A percentile compares a stretch with the other conserved stretches of the same genome.
Conservation (phyloP, 228 moss, liverwort and hornwort species). For the Sphagnum magellanicum region DNA sequence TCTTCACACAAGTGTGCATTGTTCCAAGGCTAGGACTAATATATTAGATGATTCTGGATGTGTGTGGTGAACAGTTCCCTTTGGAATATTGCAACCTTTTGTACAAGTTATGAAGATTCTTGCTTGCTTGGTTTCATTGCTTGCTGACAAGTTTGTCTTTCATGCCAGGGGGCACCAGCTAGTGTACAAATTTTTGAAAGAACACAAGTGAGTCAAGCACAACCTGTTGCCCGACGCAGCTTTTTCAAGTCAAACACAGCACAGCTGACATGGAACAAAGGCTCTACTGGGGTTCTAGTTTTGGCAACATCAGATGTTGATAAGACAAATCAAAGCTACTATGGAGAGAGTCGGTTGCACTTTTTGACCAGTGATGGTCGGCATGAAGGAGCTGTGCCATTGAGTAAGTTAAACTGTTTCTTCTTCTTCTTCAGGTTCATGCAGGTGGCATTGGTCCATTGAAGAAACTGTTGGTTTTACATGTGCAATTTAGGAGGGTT, state of each 20-base stretch:
- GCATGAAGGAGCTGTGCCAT: constrained; percentile 90
- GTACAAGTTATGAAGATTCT: too few species aligned
- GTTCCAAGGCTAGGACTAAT: too few species aligned
- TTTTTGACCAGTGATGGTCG: constrained; percentile 74
- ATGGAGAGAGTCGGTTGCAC: constrained; percentile 82
- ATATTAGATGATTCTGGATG: too few species aligned
- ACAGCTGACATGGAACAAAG: constrained; percentile 81
- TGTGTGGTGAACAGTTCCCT: too few species aligned
- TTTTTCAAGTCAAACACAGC: constrained; percentile 86
- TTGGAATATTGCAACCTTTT: too few species aligned
- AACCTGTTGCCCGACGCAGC: constrained; percentile 76
- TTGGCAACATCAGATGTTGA: constrained; percentile 92
- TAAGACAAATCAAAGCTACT: constrained; percentile 93
- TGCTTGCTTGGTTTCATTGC: too few species aligned
- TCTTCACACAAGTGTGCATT: background rate
- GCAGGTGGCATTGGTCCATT: background rate
- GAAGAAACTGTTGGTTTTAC: background rate
- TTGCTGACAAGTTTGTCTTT: background rate
- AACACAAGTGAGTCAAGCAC: constrained; percentile 48
- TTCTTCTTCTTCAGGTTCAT: background rate
- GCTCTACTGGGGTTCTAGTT: constrained; percentile 78
- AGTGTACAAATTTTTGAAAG: constrained; percentile 75
- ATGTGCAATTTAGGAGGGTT: background rate
- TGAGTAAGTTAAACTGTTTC: constrained; percentile 43
- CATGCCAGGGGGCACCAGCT: constrained; percentile 86